Percentiles rank a stretch among this genome's conserved stretches.
Conservation (phyloP, 2,329 filamentous ascomycete species). For the Pochonia chlamydosporia region DNA sequence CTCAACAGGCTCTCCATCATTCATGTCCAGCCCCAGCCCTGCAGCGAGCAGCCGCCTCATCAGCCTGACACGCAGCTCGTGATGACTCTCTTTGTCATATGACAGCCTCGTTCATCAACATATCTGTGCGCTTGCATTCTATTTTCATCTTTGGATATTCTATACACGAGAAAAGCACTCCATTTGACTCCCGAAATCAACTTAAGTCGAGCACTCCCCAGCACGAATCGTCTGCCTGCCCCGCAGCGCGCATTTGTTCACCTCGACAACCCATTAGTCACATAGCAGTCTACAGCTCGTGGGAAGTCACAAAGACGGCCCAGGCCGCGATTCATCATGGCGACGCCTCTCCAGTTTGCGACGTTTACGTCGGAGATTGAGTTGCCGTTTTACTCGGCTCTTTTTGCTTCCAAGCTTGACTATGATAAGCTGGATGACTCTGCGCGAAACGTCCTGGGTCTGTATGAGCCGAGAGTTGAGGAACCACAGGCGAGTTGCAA, state of each 20-base stretch:
- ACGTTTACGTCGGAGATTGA: conserved; percentile 93
- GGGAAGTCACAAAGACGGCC: background rate
- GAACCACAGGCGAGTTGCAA: conserved; percentile 71
- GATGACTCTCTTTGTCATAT: conserved; percentile 16
- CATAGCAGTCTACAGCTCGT: background rate
- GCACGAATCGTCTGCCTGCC: background rate
- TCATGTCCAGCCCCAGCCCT: background rate
- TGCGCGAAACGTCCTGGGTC: conserved; percentile 74
- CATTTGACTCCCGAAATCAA: background rate
- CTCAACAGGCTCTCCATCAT: too few relatives aligned
- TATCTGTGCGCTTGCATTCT: background rate
- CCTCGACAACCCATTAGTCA: background rate
- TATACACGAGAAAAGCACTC: background rate
- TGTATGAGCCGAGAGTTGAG: conserved; percentile 81
- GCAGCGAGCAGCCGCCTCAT: conserved; percentile 8
- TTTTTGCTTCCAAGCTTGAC: conserved; percentile 92
- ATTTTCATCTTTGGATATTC: background rate
- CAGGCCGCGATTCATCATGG: conserved; percentile 35
- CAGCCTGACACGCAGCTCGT: conserved; percentile 14
- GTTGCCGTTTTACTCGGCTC: conserved; percentile 85
- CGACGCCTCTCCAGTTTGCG: conserved; percentile 60
- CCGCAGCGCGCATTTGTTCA: background rate
- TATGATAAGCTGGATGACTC: conserved; percentile 96
- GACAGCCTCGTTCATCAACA: conserved; percentile 9
- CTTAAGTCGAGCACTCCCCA: background rate